Conservation (phyloP, 208 protist genomes). For the Leishmania martiniquensis region DNA sequence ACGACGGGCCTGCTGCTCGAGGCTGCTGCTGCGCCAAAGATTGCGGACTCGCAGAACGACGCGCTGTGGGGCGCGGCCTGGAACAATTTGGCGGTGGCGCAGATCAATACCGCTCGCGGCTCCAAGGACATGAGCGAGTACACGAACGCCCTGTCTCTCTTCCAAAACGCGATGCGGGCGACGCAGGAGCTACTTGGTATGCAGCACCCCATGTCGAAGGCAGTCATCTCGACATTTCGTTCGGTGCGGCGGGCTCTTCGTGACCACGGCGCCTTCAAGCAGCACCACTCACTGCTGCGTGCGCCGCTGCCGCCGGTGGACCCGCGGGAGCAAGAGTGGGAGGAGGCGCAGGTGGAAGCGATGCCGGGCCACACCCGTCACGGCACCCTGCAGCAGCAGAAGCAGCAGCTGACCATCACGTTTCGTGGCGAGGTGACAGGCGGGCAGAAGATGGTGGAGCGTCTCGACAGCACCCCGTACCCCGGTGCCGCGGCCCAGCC, state of each 20-base stretch:
- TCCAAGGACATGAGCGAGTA: constrained; percentile 62
- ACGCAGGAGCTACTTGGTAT: constrained; percentile 79
- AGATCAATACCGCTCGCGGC: constrained; percentile 77
- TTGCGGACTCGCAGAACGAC: constrained; percentile 74
- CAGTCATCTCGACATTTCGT: constrained; percentile 73
- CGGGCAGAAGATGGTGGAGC: constrained; percentile 68
- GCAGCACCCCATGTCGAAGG: constrained; percentile 81
- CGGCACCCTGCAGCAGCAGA: constrained; percentile 48
- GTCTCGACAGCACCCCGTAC: constrained; percentile 66
- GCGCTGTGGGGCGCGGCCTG: constrained; percentile 90
- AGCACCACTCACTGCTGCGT: constrained; percentile 74
- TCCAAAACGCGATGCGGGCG: constrained; percentile 87
- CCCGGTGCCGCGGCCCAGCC: constrained; percentile 52
- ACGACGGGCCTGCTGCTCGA: constrained; percentile 32
- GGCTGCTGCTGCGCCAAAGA: constrained; percentile 40
- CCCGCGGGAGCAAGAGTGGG: constrained; percentile 64
- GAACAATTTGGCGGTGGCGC: constrained; percentile 88
- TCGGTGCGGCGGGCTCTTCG: constrained; percentile 62
- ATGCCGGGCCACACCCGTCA: constrained; percentile 46
- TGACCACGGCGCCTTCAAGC: constrained; percentile 66
- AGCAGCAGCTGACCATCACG: constrained; percentile 83
- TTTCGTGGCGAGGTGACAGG: constrained; percentile 79
- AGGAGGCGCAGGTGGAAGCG: constrained; percentile 46
- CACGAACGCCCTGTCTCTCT: constrained; percentile 68
- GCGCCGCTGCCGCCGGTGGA: constrained; percentile 67